Evolutionary conservation across 148 eudicot species (phyloP).

Genomic region (Vaccinium darrowii): DNA sequence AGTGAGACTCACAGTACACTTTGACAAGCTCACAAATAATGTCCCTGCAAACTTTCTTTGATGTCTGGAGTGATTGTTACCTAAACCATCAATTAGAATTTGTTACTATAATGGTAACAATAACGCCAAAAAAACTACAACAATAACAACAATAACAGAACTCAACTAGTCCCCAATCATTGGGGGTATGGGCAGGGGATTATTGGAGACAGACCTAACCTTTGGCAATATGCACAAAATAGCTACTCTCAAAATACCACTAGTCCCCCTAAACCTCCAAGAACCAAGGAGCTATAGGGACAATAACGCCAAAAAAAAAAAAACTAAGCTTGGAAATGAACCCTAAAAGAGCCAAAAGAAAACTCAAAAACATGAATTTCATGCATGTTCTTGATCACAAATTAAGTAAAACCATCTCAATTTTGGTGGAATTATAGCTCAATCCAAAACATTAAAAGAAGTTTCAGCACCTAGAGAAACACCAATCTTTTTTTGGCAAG

Average conservation of each 20-base stretch:
- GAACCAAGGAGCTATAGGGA: too few species aligned
- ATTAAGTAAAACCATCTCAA: not conserved
- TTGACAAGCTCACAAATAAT: conserved; percentile 38
- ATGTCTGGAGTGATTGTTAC: conserved; percentile 62
- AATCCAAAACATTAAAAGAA: not conserved
- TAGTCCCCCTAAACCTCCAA: too few species aligned
- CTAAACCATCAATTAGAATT: conserved; percentile 24
- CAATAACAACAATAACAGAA: not conserved
- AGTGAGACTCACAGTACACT: conserved; percentile 22
- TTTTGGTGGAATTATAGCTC: not conserved
- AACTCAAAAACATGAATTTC: not conserved
- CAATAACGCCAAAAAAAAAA: too few species aligned
- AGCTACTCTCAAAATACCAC: too few species aligned
- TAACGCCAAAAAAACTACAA: not conserved
- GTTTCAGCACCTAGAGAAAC: not conserved
- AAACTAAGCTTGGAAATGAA: not conserved
- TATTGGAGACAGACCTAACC: too few species aligned
- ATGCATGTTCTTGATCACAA: not conserved
- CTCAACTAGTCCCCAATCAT: too few species aligned
- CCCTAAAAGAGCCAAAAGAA: not conserved
- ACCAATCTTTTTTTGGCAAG: not conserved
- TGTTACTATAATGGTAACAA: not conserved
- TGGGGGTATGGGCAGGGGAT: too few species aligned
- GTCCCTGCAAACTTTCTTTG: conserved; percentile 45
- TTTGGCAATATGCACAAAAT: too few species aligned